Conservation (phyloP, 495 filamentous ascomycete species). For the Neurospora discreta region DNA sequence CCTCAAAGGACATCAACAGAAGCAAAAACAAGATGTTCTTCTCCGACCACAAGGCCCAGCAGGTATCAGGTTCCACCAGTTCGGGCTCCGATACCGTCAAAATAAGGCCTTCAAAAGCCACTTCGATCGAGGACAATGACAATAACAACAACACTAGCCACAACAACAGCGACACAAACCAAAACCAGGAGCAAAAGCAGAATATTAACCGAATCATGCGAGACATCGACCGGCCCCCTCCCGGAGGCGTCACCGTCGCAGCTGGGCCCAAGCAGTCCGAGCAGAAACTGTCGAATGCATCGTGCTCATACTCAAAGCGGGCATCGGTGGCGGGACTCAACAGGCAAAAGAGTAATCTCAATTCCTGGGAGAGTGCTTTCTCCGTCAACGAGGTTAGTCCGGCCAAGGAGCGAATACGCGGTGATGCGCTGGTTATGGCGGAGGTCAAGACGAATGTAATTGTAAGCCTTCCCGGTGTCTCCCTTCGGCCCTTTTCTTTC, state of each 20-base stretch:
- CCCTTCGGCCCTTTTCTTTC: background rate
- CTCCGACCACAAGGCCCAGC: slow-evolving; percentile 29
- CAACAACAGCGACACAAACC: background rate
- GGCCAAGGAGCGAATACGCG: slow-evolving; percentile 45
- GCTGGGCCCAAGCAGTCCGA: slow-evolving; percentile 6
- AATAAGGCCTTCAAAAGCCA: slow-evolving; percentile 15
- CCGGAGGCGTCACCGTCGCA: slow-evolving; percentile 20
- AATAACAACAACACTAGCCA: background rate
- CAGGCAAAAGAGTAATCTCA: slow-evolving; percentile 29
- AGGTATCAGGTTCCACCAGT: slow-evolving; percentile 13
- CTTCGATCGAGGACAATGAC: background rate
- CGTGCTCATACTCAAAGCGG: background rate
- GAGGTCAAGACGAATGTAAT: slow-evolving; percentile 79
- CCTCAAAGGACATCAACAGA: background rate
- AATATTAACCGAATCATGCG: slow-evolving; percentile 14
- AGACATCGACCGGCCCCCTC: slow-evolving; percentile 24
- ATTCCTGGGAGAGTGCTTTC: slow-evolving; percentile 39
- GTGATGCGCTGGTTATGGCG: slow-evolving; percentile 61
- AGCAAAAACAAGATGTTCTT: slow-evolving; percentile 15
- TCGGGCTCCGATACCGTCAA: slow-evolving; percentile 29
- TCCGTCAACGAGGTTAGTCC: slow-evolving; percentile 23
- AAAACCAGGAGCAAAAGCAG: background rate
- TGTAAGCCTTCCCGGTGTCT: slow-evolving; percentile 35
- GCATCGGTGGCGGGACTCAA: slow-evolving; percentile 22
- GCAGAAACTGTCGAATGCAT: slow-evolving; percentile 12